phyloP scores from a whole-genome alignment of 164 flowering plant genomes.

The Liriodendron chinense region DNA sequence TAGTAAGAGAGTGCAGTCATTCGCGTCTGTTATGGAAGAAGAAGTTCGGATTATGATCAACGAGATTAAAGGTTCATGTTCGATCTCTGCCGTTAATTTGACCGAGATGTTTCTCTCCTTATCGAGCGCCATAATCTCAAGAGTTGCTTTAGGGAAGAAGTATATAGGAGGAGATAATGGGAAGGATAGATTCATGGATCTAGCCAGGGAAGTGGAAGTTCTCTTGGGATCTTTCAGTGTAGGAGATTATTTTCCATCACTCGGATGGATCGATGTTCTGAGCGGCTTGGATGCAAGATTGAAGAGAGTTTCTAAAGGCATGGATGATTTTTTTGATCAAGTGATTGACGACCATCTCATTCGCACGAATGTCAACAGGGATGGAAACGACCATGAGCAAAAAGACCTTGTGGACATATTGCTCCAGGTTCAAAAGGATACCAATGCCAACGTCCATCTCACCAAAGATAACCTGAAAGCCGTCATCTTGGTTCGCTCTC shows the following conservation, averaged over 20 bases:
- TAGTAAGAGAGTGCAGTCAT: neutral
- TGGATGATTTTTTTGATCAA: neutral
- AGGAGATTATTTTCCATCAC: neutral
- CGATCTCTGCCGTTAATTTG: neutral
- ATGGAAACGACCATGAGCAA: neutral
- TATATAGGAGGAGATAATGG: neutral
- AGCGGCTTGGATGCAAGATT: neutral
- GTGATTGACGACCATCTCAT: neutral
- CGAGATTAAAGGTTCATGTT: neutral
- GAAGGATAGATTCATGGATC: neutral
- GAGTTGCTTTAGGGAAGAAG: slow-evolving; percentile 5
- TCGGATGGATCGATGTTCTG: neutral
- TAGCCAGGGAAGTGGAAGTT: neutral
- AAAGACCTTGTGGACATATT: neutral
- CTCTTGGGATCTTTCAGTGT: neutral
- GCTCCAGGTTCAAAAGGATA: neutral
- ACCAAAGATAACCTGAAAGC: slow-evolving; percentile 3
- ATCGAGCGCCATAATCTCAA: neutral
- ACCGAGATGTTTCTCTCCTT: neutral
- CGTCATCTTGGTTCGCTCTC: neutral
- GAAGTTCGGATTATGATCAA: neutral
- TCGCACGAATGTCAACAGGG: neutral
- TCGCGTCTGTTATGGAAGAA: neutral
- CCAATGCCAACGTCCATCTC: neutral
- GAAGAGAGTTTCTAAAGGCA: neutral